Evolutionary conservation across 2,329 filamentous ascomycete genomes (phyloP).

Genomic region (Paraphoma sp.): DNA sequence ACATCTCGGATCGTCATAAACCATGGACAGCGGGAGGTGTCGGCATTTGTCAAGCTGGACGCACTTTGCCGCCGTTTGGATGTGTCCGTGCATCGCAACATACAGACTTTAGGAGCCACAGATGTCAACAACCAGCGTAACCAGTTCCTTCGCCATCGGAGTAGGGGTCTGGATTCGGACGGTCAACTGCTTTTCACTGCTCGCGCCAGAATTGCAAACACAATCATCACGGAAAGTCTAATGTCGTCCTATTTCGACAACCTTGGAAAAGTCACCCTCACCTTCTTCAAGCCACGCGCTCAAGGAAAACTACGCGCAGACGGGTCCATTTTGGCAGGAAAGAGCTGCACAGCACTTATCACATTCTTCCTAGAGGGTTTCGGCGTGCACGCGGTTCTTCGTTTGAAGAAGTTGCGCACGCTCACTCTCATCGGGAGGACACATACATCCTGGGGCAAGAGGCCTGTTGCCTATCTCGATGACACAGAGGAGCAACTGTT

Average conservation of each 20-base stretch:
- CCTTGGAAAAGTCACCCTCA: background rate
- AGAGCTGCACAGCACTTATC: background rate
- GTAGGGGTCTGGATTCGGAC: background rate
- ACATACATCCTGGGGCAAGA: background rate
- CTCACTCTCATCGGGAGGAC: background rate
- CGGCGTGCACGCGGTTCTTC: background rate
- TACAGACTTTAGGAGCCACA: background rate
- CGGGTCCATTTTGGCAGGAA: background rate
- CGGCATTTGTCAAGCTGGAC: background rate
- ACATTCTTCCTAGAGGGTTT: background rate
- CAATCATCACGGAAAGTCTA: background rate
- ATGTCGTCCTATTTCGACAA: background rate
- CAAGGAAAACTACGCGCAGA: background rate
- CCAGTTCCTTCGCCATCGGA: background rate
- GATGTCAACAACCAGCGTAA: background rate
- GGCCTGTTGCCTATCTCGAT: background rate
- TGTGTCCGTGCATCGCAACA: background rate
- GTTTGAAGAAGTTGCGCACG: background rate
- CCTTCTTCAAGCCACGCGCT: background rate
- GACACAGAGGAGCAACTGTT: background rate
- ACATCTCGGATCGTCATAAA: background rate
- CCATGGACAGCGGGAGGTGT: background rate
- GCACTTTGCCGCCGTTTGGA: background rate
- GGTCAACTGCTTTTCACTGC: background rate
- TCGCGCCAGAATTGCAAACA: background rate